Conservation (phyloP, 2,329 filamentous ascomycete species). For the Coccinonectria pachysandricola region DNA sequence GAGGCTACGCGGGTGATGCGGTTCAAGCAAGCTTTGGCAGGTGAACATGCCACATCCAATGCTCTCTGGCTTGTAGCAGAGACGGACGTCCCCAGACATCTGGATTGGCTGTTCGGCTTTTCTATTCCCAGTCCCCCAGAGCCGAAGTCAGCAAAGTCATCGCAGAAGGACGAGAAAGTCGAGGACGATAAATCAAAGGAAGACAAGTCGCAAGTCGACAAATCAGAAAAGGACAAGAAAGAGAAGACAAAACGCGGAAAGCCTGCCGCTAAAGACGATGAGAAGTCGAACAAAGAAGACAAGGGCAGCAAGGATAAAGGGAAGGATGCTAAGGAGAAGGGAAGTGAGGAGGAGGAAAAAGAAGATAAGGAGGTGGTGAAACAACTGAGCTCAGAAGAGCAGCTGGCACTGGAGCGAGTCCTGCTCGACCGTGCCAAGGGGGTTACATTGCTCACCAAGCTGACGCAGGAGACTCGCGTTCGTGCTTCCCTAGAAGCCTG, state of each 20-base stretch:
- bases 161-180: constrained; percentile 19
- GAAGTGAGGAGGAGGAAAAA: constrained; percentile 24
- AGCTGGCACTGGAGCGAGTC: constrained; percentile 42
- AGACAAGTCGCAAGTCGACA: constrained; percentile 22
- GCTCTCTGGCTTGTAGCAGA: constrained; percentile 78
- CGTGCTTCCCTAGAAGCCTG: constrained; percentile 51
- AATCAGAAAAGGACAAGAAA: constrained; percentile 8
- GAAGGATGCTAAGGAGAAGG: constrained; percentile 4
- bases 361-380: constrained; percentile 23
- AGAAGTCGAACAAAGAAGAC: constrained; percentile 4
- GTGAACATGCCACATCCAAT: constrained; percentile 49
- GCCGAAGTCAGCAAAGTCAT: constrained; percentile 26
- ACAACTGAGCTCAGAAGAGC: constrained; percentile 34
- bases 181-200: constrained; percentile 21
- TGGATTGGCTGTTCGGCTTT: constrained; percentile 90
- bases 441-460: constrained; percentile 39
- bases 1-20: constrained; percentile 56
- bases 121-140: constrained; percentile 47
- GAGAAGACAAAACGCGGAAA: constrained; percentile 20
- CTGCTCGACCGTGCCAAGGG: constrained; percentile 39
- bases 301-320: constrained; percentile 1
- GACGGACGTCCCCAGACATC: constrained; percentile 50
- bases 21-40: constrained; percentile 75
- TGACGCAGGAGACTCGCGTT: constrained; percentile 33
- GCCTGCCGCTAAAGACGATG: constrained; percentile 1